Evolutionary conservation across 2,329 filamentous ascomycete genomes (phyloP), one percentile per base, ranked within the genome.

Genomic region (Penicillium sp.): DNA sequence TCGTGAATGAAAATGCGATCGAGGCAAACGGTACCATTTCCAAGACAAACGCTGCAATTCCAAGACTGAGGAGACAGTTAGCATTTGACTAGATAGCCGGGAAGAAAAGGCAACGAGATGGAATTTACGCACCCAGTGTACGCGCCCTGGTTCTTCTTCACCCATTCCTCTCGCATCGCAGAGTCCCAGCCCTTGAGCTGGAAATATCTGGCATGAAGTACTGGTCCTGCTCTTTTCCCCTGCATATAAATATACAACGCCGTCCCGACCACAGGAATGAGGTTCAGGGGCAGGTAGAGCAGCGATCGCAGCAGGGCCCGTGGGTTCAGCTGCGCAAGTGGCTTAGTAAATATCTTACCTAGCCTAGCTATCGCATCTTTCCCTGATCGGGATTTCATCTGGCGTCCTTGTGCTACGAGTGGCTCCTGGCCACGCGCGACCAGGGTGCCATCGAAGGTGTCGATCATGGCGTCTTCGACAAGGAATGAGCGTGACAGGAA

Each of bases 241-340:
- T 96, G 91, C 16, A 95, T 71, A 29, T 89, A 72, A 34, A 97
- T 82, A 73, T 96, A 97, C 5, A 92, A 77, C 8, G 86, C 78
- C 0, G 92, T 96, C 6, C 93, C 93, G 18, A 96, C 84, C 0
- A 97, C 82, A 0, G 93, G 93, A 50, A 97, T 92, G 70, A 96
- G 92, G 77, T 97, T 97, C 58, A 97, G 81, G 11, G 93, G 92
- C 40, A 96, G 80, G 71, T 95, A 94, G 76, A 97, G 84, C 61
- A 96, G 70, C 67, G 93, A 93, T 40, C 90, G 81, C 38, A 96
- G 77, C 43, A 96, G 74, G 8, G 87, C 85, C 66, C 75, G 74
- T 1, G 81, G 78, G 55, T 81, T 81, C 57, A 80, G 77, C 26
- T 37, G 46, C 11, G 55, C 43, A 18, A 86, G 82, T 0, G 82